Base-by-base conservation (phyloP, 768 basidiomycete genomes). In the Podaxis pistillaris region DNA sequence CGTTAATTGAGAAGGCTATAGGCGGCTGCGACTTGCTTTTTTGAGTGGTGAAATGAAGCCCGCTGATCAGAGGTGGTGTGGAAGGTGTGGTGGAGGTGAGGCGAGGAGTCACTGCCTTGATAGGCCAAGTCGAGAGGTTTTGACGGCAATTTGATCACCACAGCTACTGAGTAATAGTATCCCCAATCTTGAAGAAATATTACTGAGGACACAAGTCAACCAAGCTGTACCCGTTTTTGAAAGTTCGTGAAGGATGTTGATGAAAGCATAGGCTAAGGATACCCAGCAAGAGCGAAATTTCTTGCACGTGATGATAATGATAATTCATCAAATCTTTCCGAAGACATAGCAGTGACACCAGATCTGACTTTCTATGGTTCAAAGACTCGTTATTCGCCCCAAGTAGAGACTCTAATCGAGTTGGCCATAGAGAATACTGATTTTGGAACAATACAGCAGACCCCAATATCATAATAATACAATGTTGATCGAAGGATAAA, bases 11-110 rank as follows among this genome's bases (percentile, higher is more conserved):
- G 36, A 7, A 33, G 46, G 19, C 9, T 24, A 38, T 1, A 22
- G 24, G 3, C 3, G 49, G n/a, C 46, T 58, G 44, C 57, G 57
- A 15, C 33, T 44, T 36, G 19, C 40, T 58, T 19, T 33, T 46
- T 17, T 7, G 28, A 37, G 30, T 15, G 17, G 26, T 28, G 17
- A 24, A 52, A 44, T 52, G 51, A 28, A 44, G 24, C 36, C 47
- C 17, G 37, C n/a, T 6, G 5, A 52, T 60, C 50, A 19, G 51
- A 30, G 15, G 40, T 41, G 40, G 17, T 41, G 38, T 38, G 15
- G 26, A 40, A 37, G 33, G 51, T n/a, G 59, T 15, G 40, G 51
- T 22, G 15, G 51, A 41, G 40, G 51, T 22, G 59, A 60, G 59
- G 58, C 58, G 15, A 38, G 22, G 36, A 38, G 47, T 36, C 37